A percentile compares a stretch with the other conserved stretches of the same genome.
phyloP scores from a whole-genome alignment of 768 basidiomycete genomes.

The Termitomyces titanicus region DNA sequence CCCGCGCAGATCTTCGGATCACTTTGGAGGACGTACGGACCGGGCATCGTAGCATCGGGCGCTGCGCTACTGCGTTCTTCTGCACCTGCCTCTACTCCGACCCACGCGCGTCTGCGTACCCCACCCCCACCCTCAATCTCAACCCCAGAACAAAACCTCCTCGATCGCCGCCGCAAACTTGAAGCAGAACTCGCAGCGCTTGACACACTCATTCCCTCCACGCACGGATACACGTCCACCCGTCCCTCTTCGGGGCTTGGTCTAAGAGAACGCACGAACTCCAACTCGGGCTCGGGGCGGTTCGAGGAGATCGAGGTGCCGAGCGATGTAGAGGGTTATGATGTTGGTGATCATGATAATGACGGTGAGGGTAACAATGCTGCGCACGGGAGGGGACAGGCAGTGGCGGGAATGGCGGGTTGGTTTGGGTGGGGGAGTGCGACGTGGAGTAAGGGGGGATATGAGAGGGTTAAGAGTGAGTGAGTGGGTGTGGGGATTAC shows the following conservation, averaged over 20 bases:
- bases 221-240: constrained; percentile 19
- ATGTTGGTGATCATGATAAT: constrained; percentile 29
- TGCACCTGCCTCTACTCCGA: not conserved
- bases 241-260: constrained; percentile 27
- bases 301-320: constrained; percentile 74
- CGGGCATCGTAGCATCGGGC: constrained; percentile 64
- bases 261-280: constrained; percentile 42
- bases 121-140: not conserved
- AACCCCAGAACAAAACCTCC: constrained; percentile 23
- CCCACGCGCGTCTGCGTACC: not conserved
- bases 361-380: constrained; percentile 6
- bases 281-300: too few relatives aligned
- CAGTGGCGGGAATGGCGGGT: constrained; percentile 31
- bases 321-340: constrained; percentile 66
- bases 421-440: constrained; percentile 54
- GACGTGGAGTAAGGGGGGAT: constrained; percentile 33
- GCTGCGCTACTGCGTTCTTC: constrained; percentile 54
- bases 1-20: constrained; percentile 62
- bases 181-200: constrained; percentile 56
- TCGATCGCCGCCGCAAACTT: constrained; percentile 46
- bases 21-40: constrained; percentile 80
- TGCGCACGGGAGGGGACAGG: constrained; percentile 13
- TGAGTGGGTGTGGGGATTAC: too few relatives aligned
- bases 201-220: constrained; percentile 18
- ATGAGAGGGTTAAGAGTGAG: constrained; percentile 53